Evolutionary conservation across 2,329 filamentous ascomycete genomes (phyloP).

Genomic region (Penicillium sp.): DNA sequence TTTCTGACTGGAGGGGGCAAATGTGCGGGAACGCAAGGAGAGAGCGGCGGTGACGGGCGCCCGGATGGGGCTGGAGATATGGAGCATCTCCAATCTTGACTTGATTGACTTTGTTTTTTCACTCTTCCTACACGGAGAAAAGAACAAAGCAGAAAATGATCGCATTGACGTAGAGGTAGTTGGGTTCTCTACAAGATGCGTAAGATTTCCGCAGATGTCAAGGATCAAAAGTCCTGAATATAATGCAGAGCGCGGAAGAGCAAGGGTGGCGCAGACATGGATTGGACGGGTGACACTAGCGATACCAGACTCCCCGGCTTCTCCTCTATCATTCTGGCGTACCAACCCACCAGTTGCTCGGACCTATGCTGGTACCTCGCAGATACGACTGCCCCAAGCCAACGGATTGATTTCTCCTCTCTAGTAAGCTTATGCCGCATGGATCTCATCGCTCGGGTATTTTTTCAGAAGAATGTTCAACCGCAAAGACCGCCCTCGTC

Average conservation of each 20-base stretch:
- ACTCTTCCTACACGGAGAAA: neutral
- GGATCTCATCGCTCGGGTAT: no score
- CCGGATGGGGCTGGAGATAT: conserved; percentile 2
- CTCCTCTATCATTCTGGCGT: neutral
- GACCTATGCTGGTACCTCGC: neutral
- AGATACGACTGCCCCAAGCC: neutral
- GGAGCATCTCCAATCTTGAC: neutral
- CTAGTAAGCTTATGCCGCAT: no score
- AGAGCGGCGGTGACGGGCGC: conserved; percentile 2
- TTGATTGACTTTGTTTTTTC: neutral
- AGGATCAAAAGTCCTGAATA: neutral
- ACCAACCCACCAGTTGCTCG: neutral
- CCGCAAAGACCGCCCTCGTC: neutral
- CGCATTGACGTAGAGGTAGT: no score
- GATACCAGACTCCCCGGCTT: neutral
- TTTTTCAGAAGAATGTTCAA: neutral
- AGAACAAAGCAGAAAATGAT: no score
- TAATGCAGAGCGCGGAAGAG: neutral
- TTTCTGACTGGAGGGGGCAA: conserved; percentile 10
- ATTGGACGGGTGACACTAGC: neutral
- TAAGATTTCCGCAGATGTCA: no score
- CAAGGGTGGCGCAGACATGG: neutral
- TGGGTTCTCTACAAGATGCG: no score
- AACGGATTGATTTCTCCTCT: no score
- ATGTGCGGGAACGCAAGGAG: conserved; percentile 17